Evolutionary conservation across 257 asterid species (phyloP), one percentile per base, ranked within the genome.

Genomic region (Plantago major): DNA sequence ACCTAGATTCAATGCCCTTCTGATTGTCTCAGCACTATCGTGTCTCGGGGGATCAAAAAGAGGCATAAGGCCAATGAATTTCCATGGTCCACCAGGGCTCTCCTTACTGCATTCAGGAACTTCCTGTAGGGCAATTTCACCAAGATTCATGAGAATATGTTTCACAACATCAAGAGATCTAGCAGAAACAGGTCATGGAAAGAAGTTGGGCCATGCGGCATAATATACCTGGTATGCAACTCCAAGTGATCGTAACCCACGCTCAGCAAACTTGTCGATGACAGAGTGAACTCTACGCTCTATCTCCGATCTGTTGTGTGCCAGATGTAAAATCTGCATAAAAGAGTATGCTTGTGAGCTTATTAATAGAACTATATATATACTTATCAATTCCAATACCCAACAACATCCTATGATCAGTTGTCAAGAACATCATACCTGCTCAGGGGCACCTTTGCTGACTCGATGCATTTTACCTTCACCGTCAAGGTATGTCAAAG

Each of bases 361-460:
- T 52, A 59, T 69, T 60, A 73, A 62, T 65, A 62, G 26, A 54
- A 68, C 38, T 19, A 66, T 10, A 33, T 5, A 30, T 22, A 22
- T 22, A 22, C 26, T 1, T 22, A 22, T 22, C 40, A 33, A 33
- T 7, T 33, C 7, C 10, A 26, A 22, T 37, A 6, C 56, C 48
- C 16, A 47, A 51, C 15, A 57, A 58, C 42, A 59, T 58, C 15
- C 56, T 65, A 45, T 26, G 58, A 26, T 49, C 65, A 62, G 37
- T 15, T 71, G 7, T 46, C 56, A 53, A 59, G 60, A 62, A 66
- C 62, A 53, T 22, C 58, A 53, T 67, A 89, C 97, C 88, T 87
- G 95, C 58, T 90, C 97, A 43, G 97, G 97, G 55, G 97, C 97
- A 73, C 97, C 97, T 79, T 90, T 90, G 85, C 96, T 90, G 47